Conservation (phyloP, 495 filamentous ascomycete species). For the Lentithecium fluviatile region DNA sequence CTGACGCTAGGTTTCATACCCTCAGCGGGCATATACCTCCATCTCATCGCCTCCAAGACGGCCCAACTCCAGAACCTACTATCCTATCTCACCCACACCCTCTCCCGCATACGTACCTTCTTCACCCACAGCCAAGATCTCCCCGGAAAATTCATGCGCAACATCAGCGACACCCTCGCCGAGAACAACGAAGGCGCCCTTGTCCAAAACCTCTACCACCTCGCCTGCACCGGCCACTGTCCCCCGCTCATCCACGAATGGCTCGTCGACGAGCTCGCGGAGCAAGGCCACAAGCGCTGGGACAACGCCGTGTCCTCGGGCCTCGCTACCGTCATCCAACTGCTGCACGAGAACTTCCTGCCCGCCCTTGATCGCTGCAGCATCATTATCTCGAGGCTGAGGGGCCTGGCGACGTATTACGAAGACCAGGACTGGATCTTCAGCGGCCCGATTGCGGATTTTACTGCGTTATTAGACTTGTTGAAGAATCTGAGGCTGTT, state of each 20-base stretch:
- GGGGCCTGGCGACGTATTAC: conserved; percentile 82
- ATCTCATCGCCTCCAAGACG: conserved; percentile 78
- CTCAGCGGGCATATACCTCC: conserved; percentile 74
- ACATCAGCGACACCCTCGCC: conserved; percentile 65
- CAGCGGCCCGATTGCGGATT: conserved; percentile 56
- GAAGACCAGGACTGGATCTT: conserved; percentile 60
- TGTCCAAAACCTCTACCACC: conserved; percentile 76
- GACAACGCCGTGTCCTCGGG: conserved; percentile 78
- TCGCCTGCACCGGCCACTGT: conserved; percentile 81
- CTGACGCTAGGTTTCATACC: conserved; percentile 81
- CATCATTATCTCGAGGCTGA: conserved; percentile 77
- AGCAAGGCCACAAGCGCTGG: conserved; percentile 90
- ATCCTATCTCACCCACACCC: conserved; percentile 74
- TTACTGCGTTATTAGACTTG: conserved; percentile 33
- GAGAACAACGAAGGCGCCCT: conserved; percentile 63
- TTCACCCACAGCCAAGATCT: conserved; percentile 82
- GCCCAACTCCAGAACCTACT: conserved; percentile 83
- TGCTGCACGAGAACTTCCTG: conserved; percentile 82
- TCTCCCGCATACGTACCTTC: conserved; percentile 69
- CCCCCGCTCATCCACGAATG: conserved; percentile 78
- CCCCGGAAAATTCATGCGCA: conserved; percentile 70
- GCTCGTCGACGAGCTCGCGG: conserved; percentile 72
- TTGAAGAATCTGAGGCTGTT: conserved; percentile 60
- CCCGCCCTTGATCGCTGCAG: conserved; percentile 81
- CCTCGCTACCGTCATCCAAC: conserved; percentile 70